phyloP scores from a whole-genome alignment of 352 stramenopile genomes.

The Phytophthora cajani region DNA sequence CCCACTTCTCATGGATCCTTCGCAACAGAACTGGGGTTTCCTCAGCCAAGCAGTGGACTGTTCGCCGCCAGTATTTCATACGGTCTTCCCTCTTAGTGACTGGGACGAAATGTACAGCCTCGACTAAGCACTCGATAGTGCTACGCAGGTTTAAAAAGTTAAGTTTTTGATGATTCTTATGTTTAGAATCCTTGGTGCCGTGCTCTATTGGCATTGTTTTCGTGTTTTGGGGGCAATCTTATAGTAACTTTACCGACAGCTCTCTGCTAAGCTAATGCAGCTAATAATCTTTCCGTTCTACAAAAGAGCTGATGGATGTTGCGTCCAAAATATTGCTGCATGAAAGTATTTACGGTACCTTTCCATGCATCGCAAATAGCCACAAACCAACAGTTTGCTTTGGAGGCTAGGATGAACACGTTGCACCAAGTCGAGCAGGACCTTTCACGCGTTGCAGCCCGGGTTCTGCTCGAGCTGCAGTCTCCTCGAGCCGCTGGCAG shows the following conservation, averaged over 20 bases:
- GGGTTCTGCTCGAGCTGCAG: neutral
- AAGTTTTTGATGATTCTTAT: no score
- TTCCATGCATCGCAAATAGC: no score
- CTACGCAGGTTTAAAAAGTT: no score
- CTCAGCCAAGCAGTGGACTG: conserved; percentile 23
- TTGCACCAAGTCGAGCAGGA: neutral
- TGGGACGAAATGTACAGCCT: conserved; percentile 14
- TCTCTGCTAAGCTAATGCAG: no score
- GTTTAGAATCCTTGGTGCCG: no score
- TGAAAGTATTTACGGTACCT: no score
- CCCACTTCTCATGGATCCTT: conserved; percentile 25
- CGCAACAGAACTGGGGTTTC: conserved; percentile 20
- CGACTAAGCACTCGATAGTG: neutral
- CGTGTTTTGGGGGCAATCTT: no score
- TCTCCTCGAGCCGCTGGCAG: neutral
- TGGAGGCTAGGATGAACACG: neutral
- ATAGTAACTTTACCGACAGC: no score
- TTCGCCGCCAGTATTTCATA: neutral
- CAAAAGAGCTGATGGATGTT: no score
- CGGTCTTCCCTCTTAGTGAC: conserved; percentile 8
- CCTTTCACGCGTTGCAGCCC: neutral
- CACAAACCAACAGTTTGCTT: neutral
- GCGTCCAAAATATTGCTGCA: no score
- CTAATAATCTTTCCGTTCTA: no score
- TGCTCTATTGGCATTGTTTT: no score